Conservation (phyloP, 768 basidiomycete genomes). For the Amyloporia xantha region DNA sequence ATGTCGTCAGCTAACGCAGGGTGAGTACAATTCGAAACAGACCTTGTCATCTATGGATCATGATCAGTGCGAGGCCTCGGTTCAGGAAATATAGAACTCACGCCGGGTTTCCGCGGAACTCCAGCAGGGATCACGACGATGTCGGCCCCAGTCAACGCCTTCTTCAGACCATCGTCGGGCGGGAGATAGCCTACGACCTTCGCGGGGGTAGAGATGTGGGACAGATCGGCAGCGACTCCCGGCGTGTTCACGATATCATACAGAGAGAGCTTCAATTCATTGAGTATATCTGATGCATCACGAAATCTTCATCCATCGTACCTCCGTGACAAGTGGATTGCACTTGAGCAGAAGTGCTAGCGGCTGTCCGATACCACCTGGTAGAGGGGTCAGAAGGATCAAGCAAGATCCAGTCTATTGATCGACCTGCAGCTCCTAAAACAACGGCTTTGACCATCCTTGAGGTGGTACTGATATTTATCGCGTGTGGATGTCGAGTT, state of each 20-base stretch:
- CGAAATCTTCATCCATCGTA: constrained; percentile 21
- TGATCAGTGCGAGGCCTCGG: constrained; percentile 1
- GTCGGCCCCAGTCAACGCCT: constrained; percentile 78
- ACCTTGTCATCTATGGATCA: constrained; percentile 44
- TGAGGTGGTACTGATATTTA: too few species aligned
- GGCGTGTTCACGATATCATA: constrained; percentile 98
- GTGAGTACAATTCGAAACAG: constrained; percentile 15
- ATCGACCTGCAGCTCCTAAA: constrained; percentile 87
- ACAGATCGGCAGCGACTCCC: constrained; percentile 92
- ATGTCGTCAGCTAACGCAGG: background rate
- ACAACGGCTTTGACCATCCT: constrained; percentile 80
- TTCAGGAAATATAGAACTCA: constrained; percentile 33
- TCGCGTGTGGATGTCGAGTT: too few species aligned
- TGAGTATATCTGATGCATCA: background rate
- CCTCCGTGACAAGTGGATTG: constrained; percentile 77
- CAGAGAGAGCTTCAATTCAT: constrained; percentile 57
- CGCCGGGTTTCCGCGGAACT: constrained; percentile 91
- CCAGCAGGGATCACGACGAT: constrained; percentile 95
- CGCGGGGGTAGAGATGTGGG: constrained; percentile 87
- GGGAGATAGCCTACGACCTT: constrained; percentile 79
- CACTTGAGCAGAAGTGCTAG: constrained; percentile 86
- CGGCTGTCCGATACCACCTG: constrained; percentile 96
- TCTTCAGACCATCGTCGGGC: constrained; percentile 75
- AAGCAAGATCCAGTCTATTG: background rate
- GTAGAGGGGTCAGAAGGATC: constrained; percentile 4